Conservation (phyloP, 2,329 filamentous ascomycete genomes). For the Thielaviopsis ethacetica region DNA sequence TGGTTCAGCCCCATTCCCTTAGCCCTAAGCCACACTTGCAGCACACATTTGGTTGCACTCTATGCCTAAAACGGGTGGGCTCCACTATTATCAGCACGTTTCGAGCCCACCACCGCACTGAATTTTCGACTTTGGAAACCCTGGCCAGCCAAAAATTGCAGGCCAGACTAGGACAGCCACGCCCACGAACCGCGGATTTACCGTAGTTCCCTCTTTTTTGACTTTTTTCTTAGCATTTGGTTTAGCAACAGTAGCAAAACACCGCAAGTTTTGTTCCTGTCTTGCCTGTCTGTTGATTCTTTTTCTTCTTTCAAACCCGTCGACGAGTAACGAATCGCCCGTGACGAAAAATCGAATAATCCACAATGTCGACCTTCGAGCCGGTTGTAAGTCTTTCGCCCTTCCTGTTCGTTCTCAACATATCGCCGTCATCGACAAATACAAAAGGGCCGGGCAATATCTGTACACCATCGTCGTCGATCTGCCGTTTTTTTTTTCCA, state of each 20-base stretch:
- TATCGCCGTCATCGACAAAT: not conserved
- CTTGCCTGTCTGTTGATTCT: conserved; percentile 16
- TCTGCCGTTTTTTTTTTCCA: not conserved
- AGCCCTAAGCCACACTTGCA: conserved; percentile 11
- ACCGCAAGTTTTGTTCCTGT: conserved; percentile 11
- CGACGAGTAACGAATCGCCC: conserved; percentile 16
- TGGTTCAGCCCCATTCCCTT: conserved; percentile 1
- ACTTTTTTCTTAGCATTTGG: conserved; percentile 5
- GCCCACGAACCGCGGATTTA: conserved; percentile 10
- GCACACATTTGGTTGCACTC: conserved; percentile 2
- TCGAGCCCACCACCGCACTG: conserved; percentile 6
- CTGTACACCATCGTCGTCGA: conserved; percentile 4
- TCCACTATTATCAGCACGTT: not conserved
- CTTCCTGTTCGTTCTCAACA: conserved; percentile 1
- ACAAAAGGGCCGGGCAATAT: conserved; percentile 1
- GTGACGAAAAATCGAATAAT: conserved; percentile 22
- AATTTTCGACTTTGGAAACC: conserved; percentile 5
- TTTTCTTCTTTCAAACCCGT: conserved; percentile 17
- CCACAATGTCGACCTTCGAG: conserved; percentile 54
- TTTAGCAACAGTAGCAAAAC: conserved; percentile 5
- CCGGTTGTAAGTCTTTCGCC: conserved; percentile 43
- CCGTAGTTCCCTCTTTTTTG: conserved; percentile 10
- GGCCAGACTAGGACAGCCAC: conserved; percentile 6
- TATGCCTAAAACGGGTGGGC: not conserved
- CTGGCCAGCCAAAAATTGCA: conserved; percentile 5